phyloP scores from a whole-genome alignment of 108 stramenopile species.

The Cyclotella choctawhatcheeana region DNA sequence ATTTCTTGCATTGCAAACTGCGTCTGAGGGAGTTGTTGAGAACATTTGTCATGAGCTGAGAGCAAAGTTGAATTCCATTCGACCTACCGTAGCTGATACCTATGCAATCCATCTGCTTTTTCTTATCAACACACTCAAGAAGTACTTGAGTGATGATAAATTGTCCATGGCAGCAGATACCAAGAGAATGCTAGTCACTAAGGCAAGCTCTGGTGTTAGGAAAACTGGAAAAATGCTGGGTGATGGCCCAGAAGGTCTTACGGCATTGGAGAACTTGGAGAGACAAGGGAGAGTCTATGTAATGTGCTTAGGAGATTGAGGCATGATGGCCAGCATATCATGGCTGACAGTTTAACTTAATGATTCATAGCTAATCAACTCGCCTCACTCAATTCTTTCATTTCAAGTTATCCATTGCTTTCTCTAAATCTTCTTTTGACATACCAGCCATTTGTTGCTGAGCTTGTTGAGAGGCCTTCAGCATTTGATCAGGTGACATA shows the following conservation, averaged over 20 bases:
- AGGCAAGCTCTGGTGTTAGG: slow-evolving; percentile 61
- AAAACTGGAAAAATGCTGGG: slow-evolving; percentile 55
- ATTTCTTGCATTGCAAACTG: slow-evolving; percentile 80
- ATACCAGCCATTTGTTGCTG: slow-evolving; percentile 71
- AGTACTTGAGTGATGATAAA: slow-evolving; percentile 65
- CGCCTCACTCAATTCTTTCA: slow-evolving; percentile 18
- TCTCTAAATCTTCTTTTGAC: slow-evolving; percentile 60
- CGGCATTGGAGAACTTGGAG: slow-evolving; percentile 80
- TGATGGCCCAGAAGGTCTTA: slow-evolving; percentile 85
- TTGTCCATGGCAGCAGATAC: slow-evolving; percentile 61
- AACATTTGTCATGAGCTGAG: slow-evolving; percentile 81
- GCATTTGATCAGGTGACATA: slow-evolving; percentile 70
- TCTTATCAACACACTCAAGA: slow-evolving; percentile 74
- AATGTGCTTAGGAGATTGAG: slow-evolving; percentile 70
- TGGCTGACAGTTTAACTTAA: no score
- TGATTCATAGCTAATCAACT: neutral
- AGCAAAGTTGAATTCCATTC: slow-evolving; percentile 63
- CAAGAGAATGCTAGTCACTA: slow-evolving; percentile 64
- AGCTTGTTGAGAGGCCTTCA: slow-evolving; percentile 67
- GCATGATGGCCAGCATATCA: no score
- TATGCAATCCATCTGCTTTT: slow-evolving; percentile 84
- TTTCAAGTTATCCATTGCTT: slow-evolving; percentile 33
- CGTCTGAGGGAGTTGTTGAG: slow-evolving; percentile 82
- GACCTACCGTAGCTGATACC: slow-evolving; percentile 73
- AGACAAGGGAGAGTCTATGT: slow-evolving; percentile 86